Evolutionary conservation across 352 stramenopile genomes (phyloP).

Genomic region (Phytophthora megakarya): DNA sequence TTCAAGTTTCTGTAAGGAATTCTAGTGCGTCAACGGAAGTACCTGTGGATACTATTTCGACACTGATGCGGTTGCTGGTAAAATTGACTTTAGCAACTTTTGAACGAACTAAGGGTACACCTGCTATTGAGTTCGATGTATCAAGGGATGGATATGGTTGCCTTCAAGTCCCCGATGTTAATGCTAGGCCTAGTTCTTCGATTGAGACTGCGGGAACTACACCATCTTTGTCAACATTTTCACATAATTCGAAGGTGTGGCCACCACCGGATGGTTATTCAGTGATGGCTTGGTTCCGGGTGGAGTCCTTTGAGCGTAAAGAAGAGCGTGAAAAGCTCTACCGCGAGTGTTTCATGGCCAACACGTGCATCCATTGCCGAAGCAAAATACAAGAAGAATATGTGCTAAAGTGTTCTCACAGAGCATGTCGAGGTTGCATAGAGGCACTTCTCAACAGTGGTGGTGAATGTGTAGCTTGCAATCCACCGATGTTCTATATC

Average conservation of each 20-base stretch:
- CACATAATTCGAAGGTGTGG: constrained; percentile 58
- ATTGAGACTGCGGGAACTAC: constrained; percentile 20
- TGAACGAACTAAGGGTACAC: constrained; percentile 20
- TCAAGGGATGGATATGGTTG: constrained; percentile 67
- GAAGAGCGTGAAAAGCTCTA: constrained; percentile 69
- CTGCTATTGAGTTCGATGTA: constrained; percentile 52
- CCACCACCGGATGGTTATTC: constrained; percentile 69
- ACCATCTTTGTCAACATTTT: constrained; percentile 38
- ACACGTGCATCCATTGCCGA: constrained; percentile 64
- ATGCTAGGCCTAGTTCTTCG: constrained; percentile 29
- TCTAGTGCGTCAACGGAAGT: background rate
- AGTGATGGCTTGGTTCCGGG: constrained; percentile 68
- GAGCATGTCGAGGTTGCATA: constrained; percentile 57
- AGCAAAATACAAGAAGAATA: constrained; percentile 50
- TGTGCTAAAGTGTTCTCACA: constrained; percentile 74
- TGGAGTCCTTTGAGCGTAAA: constrained; percentile 61
- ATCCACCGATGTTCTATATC: constrained; percentile 74
- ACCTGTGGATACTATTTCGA: constrained; percentile 1
- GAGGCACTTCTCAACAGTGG: constrained; percentile 59
- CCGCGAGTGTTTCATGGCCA: constrained; percentile 57
- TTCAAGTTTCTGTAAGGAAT: background rate
- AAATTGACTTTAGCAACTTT: constrained; percentile 32
- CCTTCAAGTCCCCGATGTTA: constrained; percentile 69
- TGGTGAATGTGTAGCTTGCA: constrained; percentile 75
- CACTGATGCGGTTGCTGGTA: constrained; percentile 27